These are phyloP conservation scores for Ophiostoma tasmaniense DNA, from an alignment of 2,329 filamentous ascomycete genomes.

Conservation along the genomic window DNA sequence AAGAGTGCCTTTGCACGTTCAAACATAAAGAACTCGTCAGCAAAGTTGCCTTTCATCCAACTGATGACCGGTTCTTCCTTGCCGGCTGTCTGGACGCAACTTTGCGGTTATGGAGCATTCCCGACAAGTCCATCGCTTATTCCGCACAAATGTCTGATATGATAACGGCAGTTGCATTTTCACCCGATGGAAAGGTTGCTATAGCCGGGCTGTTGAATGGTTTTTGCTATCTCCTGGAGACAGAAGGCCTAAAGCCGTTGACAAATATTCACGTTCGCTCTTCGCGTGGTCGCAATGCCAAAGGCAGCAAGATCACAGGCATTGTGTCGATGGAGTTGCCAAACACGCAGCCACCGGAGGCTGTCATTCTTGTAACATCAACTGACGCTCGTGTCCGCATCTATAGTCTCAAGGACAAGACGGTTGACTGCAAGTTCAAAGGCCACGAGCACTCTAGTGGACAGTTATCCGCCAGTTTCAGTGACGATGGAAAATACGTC, in stretches of 20 bases:
- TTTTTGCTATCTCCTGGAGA: slow-evolving; percentile 83
- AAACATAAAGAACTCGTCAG: slow-evolving; percentile 94
- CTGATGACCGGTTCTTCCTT: slow-evolving; percentile 92
- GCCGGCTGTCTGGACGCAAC: slow-evolving; percentile 87
- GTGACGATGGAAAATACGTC: slow-evolving; percentile 76
- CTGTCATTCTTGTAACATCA: slow-evolving; percentile 82
- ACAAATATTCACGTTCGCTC: slow-evolving; percentile 91
- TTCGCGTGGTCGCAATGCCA: slow-evolving; percentile 83
- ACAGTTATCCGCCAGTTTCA: slow-evolving; percentile 84
- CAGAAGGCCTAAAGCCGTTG: slow-evolving; percentile 74
- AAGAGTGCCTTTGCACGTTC: slow-evolving; percentile 86
- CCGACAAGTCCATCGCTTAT: slow-evolving; percentile 87
- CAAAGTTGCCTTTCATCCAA: slow-evolving; percentile 87
- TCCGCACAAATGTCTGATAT: slow-evolving; percentile 71
- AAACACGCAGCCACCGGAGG: slow-evolving; percentile 34
- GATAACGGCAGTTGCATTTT: slow-evolving; percentile 89
- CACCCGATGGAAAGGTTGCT: slow-evolving; percentile 79
- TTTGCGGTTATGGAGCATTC: slow-evolving; percentile 89
- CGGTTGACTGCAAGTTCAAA: slow-evolving; percentile 79
- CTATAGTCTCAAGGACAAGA: slow-evolving; percentile 80
- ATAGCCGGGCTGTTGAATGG: slow-evolving; percentile 85
- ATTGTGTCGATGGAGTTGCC: slow-evolving; percentile 52
- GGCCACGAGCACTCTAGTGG: slow-evolving; percentile 84
- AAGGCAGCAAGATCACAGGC: slow-evolving; percentile 94
- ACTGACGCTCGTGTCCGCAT: slow-evolving; percentile 89